These are phyloP conservation scores for Chaetomium cochliodes DNA, from an alignment of 495 filamentous ascomycete genomes.

Conservation along the genomic window DNA sequence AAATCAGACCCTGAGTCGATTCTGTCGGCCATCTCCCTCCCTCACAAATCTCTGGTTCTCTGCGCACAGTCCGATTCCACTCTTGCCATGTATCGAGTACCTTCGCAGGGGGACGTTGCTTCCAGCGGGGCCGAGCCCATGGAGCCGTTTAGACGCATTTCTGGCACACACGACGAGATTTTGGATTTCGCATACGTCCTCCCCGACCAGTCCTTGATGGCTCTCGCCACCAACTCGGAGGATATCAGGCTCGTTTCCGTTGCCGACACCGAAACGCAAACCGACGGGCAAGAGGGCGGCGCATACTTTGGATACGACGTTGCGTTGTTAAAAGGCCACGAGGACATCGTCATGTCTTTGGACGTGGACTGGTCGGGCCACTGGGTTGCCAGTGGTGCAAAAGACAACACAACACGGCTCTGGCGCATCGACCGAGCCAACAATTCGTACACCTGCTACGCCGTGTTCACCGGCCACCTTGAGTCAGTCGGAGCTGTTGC, in stretches of 20 bases:
- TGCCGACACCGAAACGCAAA: constrained; percentile 33
- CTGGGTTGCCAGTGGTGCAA: constrained; percentile 94
- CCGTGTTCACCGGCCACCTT: constrained; percentile 83
- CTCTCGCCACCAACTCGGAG: constrained; percentile 92
- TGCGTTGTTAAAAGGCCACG: constrained; percentile 79
- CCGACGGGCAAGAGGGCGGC: constrained; percentile 37
- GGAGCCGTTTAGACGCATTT: constrained; percentile 68
- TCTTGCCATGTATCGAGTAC: constrained; percentile 66
- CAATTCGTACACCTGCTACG: constrained; percentile 72
- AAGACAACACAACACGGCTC: constrained; percentile 90
- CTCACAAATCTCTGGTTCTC: constrained; percentile 63
- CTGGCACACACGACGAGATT: constrained; percentile 95
- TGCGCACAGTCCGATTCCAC: constrained; percentile 90
- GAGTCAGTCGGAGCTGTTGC: constrained; percentile 93
- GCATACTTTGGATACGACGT: constrained; percentile 86
- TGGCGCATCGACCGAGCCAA: constrained; percentile 83
- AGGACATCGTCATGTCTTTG: constrained; percentile 92
- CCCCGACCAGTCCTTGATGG: constrained; percentile 73
- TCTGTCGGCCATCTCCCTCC: constrained; percentile 64
- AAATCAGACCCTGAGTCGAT: constrained; percentile 76
- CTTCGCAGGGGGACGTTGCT: constrained; percentile 29
- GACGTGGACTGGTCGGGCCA: constrained; percentile 94
- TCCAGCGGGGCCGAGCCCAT: constrained; percentile 35
- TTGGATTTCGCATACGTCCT: constrained; percentile 88
- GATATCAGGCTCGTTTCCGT: constrained; percentile 80